phyloP scores from a whole-genome alignment of 208 protist species.

The Hexamita inflata region DNA sequence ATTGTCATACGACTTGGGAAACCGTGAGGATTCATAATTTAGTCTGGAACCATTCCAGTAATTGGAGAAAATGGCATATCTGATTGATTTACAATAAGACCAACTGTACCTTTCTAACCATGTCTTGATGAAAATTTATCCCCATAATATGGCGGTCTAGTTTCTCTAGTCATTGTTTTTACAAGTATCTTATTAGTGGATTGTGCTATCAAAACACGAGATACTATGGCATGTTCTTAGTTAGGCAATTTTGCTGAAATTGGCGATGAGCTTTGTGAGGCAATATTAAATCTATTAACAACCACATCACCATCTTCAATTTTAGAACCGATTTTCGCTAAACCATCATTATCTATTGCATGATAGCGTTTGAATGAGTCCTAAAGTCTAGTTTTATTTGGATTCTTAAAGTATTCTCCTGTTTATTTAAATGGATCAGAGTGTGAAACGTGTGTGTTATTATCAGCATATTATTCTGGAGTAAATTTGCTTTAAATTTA shows the following conservation, averaged over 20 bases:
- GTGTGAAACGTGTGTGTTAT: too few relatives aligned
- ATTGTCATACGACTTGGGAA: constrained; percentile 99
- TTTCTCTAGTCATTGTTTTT: constrained; percentile 21
- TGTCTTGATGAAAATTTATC: constrained; percentile 99
- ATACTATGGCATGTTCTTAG: too few relatives aligned
- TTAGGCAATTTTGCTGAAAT: too few relatives aligned
- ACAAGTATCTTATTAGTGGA: too few relatives aligned
- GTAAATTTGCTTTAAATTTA: too few relatives aligned
- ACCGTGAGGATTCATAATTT: constrained; percentile 99
- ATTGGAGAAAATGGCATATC: constrained; percentile 98
- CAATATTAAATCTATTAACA: constrained; percentile 20
- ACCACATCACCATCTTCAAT: constrained; percentile 26
- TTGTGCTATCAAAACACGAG: too few relatives aligned
- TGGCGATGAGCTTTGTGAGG: too few relatives aligned
- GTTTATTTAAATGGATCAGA: too few relatives aligned
- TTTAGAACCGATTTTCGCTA: neutral
- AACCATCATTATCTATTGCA: constrained; percentile 32
- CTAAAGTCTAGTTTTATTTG: neutral
- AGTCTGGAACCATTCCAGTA: constrained; percentile 85
- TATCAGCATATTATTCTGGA: too few relatives aligned
- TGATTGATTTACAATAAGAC: constrained; percentile 84
- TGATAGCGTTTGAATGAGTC: constrained; percentile 3
- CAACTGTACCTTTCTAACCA: constrained; percentile 97
- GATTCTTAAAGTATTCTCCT: too few relatives aligned
- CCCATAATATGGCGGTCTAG: constrained; percentile 63